Evolutionary conservation across 2,329 filamentous ascomycete genomes (phyloP).

Genomic region (Xylariaceae sp.): DNA sequence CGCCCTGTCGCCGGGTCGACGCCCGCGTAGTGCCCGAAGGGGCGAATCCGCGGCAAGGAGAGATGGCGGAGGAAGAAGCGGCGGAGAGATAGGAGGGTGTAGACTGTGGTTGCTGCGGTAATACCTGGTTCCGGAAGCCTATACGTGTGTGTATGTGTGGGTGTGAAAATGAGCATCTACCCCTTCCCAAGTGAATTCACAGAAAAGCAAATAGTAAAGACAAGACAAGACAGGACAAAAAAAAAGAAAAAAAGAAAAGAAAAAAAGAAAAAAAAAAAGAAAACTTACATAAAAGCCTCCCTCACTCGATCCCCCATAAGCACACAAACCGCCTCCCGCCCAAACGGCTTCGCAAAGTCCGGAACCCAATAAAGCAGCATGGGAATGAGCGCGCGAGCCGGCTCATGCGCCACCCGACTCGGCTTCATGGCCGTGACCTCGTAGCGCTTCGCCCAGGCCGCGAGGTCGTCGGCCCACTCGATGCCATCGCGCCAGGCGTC

Average conservation of each 20-base stretch:
- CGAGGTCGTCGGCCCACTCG: constrained; percentile 46
- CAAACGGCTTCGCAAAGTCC: constrained; percentile 39
- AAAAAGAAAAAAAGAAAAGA: background rate
- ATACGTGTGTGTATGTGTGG: no score
- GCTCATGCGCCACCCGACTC: constrained; percentile 41
- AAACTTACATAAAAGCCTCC: constrained; percentile 56
- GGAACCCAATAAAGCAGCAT: constrained; percentile 55
- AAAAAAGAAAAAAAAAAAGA: background rate
- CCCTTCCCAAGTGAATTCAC: no score
- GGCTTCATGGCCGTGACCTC: constrained; percentile 56
- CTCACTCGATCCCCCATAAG: constrained; percentile 61
- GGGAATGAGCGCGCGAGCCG: constrained; percentile 54
- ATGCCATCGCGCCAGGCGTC: constrained; percentile 43
- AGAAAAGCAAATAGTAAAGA: no score
- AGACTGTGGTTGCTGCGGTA: constrained; percentile 36
- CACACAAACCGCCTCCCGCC: constrained; percentile 46
- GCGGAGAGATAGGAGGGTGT: constrained; percentile 45
- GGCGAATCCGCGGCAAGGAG: constrained; percentile 49
- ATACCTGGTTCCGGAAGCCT: constrained; percentile 42
- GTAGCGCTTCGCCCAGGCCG: constrained; percentile 48
- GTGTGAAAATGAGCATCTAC: no score
- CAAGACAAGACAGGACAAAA: no score
- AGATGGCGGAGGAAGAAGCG: constrained; percentile 54
- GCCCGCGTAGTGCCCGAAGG: constrained; percentile 38
- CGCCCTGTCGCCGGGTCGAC: constrained; percentile 50